Conservation (phyloP, 1,139 yeast species). For the Geotrichum klebahnii region DNA sequence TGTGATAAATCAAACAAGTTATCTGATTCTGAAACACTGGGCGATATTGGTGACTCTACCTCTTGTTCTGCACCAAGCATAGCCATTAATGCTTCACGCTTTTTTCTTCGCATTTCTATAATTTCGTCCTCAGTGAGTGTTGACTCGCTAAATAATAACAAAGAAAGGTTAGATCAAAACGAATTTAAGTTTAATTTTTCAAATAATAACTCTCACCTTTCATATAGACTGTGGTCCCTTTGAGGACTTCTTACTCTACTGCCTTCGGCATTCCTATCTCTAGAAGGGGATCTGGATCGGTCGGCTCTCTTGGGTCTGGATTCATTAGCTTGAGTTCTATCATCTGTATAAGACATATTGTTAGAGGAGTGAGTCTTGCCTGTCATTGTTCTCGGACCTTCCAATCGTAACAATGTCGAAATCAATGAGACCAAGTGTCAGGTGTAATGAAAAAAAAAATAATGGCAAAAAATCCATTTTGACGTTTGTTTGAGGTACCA, state of each 20-base stretch:
- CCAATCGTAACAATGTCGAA: background rate
- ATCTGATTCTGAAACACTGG: background rate
- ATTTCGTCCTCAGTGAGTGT: conserved; percentile 28
- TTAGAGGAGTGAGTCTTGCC: background rate
- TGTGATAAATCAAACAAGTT: background rate
- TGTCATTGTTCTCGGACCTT: background rate
- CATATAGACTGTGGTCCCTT: background rate
- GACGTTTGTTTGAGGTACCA: too few species aligned
- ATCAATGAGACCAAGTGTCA: background rate
- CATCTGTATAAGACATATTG: background rate
- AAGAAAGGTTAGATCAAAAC: background rate
- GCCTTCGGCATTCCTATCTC: background rate
- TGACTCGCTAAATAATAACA: too few species aligned
- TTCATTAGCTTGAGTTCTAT: background rate
- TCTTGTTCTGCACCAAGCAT: background rate
- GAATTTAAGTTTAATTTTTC: background rate
- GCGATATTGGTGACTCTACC: background rate
- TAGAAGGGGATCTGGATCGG: background rate
- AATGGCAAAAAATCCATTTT: too few species aligned
- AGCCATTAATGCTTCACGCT: conserved; percentile 35
- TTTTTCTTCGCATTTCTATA: conserved; percentile 37
- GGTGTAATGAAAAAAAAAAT: too few species aligned
- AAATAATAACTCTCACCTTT: too few species aligned
- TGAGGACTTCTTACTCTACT: background rate
- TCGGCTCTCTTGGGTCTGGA: background rate